These are phyloP conservation scores for Fulvia fulva DNA, from an alignment of 2,329 filamentous ascomycete species.

Conservation along the genomic window DNA sequence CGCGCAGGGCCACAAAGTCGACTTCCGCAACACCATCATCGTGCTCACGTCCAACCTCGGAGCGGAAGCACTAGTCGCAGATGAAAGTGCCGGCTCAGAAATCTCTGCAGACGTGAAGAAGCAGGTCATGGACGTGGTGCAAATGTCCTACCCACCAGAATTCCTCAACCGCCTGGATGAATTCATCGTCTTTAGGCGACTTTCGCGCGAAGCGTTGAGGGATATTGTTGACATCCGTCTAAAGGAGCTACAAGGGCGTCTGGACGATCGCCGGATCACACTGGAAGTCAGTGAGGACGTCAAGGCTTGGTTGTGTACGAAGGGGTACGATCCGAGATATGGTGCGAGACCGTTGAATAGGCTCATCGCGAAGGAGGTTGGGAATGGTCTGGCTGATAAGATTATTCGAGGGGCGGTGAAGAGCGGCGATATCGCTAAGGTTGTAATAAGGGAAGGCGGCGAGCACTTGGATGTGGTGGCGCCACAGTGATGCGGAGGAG, in stretches of 20 bases:
- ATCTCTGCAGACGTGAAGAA: slow-evolving; percentile 70
- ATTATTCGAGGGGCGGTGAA: slow-evolving; percentile 84
- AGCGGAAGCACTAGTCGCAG: slow-evolving; percentile 76
- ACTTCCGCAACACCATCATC: slow-evolving; percentile 95
- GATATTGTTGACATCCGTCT: slow-evolving; percentile 94
- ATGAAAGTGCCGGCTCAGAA: slow-evolving; percentile 28
- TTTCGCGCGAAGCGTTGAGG: slow-evolving; percentile 71
- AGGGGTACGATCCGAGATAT: slow-evolving; percentile 86
- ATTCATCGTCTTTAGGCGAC: slow-evolving; percentile 91
- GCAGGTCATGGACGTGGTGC: slow-evolving; percentile 85
- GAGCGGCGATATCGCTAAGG: slow-evolving; percentile 67
- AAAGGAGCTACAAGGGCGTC: slow-evolving; percentile 72
- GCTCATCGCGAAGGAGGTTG: slow-evolving; percentile 83
- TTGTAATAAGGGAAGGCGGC: slow-evolving; percentile 62
- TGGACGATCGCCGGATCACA: slow-evolving; percentile 80
- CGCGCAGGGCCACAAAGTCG: slow-evolving; percentile 91
- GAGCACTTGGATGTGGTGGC: slow-evolving; percentile 31
- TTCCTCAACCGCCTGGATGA: slow-evolving; percentile 96
- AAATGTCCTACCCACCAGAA: slow-evolving; percentile 73
- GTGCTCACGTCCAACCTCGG: slow-evolving; percentile 95
- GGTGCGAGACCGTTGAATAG: slow-evolving; percentile 88
- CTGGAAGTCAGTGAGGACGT: slow-evolving; percentile 68
- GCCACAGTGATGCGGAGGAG: background rate
- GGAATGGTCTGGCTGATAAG: slow-evolving; percentile 82
- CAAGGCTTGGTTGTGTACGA: slow-evolving; percentile 80